These are phyloP conservation scores for Acanthamoeba royreba DNA, from an alignment of 208 protist species.

Conservation along the genomic window DNA sequence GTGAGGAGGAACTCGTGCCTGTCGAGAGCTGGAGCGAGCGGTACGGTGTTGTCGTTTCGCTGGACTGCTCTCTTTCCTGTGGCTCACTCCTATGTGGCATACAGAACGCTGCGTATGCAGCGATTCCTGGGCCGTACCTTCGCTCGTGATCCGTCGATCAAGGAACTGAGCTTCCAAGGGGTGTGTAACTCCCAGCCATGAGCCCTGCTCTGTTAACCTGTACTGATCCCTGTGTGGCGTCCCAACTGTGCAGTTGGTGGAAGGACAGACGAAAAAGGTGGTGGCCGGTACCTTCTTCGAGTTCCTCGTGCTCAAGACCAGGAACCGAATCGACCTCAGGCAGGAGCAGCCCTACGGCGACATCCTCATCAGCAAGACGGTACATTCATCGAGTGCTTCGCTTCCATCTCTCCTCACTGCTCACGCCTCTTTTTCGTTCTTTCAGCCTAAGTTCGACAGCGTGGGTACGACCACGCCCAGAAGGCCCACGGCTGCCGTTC, in stretches of 20 bases:
- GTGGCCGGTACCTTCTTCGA: slow-evolving; percentile 74
- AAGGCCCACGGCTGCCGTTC: background rate
- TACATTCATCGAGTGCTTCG: too few species aligned
- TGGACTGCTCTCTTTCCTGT: background rate
- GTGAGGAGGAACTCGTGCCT: slow-evolving; percentile 8
- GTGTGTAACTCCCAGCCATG: too few species aligned
- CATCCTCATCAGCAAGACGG: slow-evolving; percentile 65
- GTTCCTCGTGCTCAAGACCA: slow-evolving; percentile 73
- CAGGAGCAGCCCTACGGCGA: slow-evolving; percentile 68
- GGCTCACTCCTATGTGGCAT: background rate
- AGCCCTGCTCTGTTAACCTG: too few species aligned
- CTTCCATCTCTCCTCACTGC: too few species aligned
- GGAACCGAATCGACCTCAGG: slow-evolving; percentile 60
- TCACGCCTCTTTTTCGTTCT: background rate
- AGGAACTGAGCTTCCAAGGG: slow-evolving; percentile 3
- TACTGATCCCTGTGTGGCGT: too few species aligned
- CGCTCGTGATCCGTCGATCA: background rate
- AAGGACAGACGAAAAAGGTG: slow-evolving; percentile 21
- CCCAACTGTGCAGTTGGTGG: background rate
- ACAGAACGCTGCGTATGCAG: slow-evolving; percentile 30
- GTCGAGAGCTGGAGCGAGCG: slow-evolving; percentile 40
- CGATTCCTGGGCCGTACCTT: background rate
- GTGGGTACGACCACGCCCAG: slow-evolving; percentile 12
- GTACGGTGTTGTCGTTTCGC: background rate
- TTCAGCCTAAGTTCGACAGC: slow-evolving; percentile 42